Percentiles rank a stretch among this genome's conserved stretches.
phyloP scores from a whole-genome alignment of 2,329 filamentous ascomycete genomes.

The Aureobasidium sp. region DNA sequence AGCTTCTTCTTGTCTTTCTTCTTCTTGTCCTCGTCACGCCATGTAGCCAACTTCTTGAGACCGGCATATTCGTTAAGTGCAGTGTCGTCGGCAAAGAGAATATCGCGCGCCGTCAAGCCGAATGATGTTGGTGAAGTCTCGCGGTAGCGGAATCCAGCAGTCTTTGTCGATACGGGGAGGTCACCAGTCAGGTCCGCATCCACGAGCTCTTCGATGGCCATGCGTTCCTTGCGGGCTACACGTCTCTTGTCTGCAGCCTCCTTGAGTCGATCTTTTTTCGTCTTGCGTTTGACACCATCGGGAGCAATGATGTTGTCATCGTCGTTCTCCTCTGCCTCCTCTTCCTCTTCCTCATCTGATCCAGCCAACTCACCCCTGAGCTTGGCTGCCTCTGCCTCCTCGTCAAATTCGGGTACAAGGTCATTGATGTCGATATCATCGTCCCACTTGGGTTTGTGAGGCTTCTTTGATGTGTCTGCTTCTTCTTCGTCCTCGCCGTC shows the following conservation, averaged over 20 bases:
- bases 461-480: conserved; percentile 65
- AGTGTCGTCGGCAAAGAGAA: conserved; percentile 80
- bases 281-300: conserved; percentile 27
- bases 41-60: conserved; percentile 88
- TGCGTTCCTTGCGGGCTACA: conserved; percentile 70
- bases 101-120: conserved; percentile 82
- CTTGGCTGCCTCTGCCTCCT: conserved; percentile 35
- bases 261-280: conserved; percentile 40
- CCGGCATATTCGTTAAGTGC: conserved; percentile 86
- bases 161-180: conserved; percentile 44
- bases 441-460: conserved; percentile 88
- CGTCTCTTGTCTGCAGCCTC: conserved; percentile 55
- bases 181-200: conserved; percentile 74
- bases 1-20: conserved; percentile 78
- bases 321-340: conserved; percentile 34
- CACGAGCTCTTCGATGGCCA: conserved; percentile 78
- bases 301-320: conserved; percentile 34
- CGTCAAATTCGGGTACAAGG: conserved; percentile 77
- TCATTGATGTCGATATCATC: conserved; percentile 98
- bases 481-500: conserved; percentile 31
- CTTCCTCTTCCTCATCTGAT: conserved; percentile 42
- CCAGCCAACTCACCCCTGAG: conserved; percentile 41
- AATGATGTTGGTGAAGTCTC: conserved; percentile 88
- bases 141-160: conserved; percentile 73
- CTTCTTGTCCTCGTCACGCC: conserved; percentile 85